Percentiles rank a stretch among this genome's conserved stretches.
Conservation (phyloP, 2,329 filamentous ascomycete genomes). For the Microdochium trichocladiopsis region DNA sequence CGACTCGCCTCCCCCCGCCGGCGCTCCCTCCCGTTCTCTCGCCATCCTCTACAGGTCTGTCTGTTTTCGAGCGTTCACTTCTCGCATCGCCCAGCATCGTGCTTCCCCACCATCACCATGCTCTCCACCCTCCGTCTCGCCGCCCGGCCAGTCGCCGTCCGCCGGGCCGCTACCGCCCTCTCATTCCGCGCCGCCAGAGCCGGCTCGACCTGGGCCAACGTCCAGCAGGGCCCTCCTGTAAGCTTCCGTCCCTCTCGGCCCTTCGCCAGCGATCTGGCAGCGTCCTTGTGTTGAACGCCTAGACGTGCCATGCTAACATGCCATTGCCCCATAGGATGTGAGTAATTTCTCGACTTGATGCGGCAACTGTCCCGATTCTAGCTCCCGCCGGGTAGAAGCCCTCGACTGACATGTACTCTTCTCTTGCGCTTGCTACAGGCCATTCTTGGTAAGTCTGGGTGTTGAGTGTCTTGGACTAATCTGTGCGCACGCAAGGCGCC, state of each 20-base stretch:
- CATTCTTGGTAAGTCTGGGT: slow-evolving; percentile 58
- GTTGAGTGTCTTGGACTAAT: background rate
- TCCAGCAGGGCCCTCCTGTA: slow-evolving; percentile 91
- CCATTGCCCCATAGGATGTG: slow-evolving; percentile 25
- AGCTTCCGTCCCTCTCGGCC: too few relatives aligned
- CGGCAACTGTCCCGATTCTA: too few relatives aligned
- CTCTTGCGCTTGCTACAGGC: slow-evolving; percentile 41
- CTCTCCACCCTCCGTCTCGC: slow-evolving; percentile 48
- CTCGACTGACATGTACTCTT: slow-evolving; percentile 9
- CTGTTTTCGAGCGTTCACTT: background rate
- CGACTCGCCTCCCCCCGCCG: too few relatives aligned
- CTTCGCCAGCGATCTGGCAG: too few relatives aligned
- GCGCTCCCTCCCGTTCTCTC: background rate
- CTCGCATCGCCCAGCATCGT: background rate
- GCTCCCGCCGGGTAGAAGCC: slow-evolving; percentile 7
- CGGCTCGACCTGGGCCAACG: slow-evolving; percentile 82
- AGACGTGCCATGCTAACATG: background rate
- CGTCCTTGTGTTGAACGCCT: slow-evolving; percentile 4
- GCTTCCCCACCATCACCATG: slow-evolving; percentile 32
- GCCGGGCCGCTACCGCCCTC: slow-evolving; percentile 29
- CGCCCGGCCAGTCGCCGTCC: slow-evolving; percentile 36
- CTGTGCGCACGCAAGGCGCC: background rate
- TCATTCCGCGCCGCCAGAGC: slow-evolving; percentile 39
- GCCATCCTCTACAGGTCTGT: background rate
- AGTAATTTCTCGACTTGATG: slow-evolving; percentile 11